These are phyloP conservation scores for Aspergillus wentii DNA, from an alignment of 495 filamentous ascomycete genomes.

Conservation along the genomic window DNA sequence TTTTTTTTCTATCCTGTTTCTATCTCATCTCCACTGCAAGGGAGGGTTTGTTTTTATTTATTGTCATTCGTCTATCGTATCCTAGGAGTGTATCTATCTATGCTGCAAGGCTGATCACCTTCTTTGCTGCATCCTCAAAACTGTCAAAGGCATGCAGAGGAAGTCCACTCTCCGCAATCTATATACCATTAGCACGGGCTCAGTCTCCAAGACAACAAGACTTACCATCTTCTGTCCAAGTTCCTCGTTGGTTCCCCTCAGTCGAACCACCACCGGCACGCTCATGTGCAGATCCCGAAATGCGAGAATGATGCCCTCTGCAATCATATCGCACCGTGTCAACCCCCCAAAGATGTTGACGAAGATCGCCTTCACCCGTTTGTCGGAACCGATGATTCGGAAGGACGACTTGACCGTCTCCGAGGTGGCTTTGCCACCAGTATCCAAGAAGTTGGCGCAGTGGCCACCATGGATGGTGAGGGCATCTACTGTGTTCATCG, in stretches of 20 bases:
- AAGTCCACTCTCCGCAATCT: conserved; percentile 71
- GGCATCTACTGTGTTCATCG: conserved; percentile 89
- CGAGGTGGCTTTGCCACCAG: conserved; percentile 85
- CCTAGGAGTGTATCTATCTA: too few relatives aligned
- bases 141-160: conserved; percentile 73
- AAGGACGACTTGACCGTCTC: conserved; percentile 78
- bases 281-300: conserved; percentile 65
- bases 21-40: too few relatives aligned
- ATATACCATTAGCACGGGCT: conserved; percentile 10
- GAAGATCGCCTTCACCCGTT: conserved; percentile 68
- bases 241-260: conserved; percentile 79
- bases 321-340: conserved; percentile 86
- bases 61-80: not conserved
- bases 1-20: too few relatives aligned
- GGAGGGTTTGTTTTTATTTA: too few relatives aligned
- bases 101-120: conserved; percentile 71
- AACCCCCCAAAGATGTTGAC: conserved; percentile 91
- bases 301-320: conserved; percentile 71
- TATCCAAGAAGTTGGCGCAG: conserved; percentile 82
- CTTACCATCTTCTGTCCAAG: conserved; percentile 67
- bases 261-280: conserved; percentile 76
- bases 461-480: conserved; percentile 59
- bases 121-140: conserved; percentile 73
- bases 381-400: conserved; percentile 63
- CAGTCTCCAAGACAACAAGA: conserved; percentile 2